Base-by-base conservation (phyloP, 1,139 yeast species). In the Debaryomycetaceae sp. region DNA sequence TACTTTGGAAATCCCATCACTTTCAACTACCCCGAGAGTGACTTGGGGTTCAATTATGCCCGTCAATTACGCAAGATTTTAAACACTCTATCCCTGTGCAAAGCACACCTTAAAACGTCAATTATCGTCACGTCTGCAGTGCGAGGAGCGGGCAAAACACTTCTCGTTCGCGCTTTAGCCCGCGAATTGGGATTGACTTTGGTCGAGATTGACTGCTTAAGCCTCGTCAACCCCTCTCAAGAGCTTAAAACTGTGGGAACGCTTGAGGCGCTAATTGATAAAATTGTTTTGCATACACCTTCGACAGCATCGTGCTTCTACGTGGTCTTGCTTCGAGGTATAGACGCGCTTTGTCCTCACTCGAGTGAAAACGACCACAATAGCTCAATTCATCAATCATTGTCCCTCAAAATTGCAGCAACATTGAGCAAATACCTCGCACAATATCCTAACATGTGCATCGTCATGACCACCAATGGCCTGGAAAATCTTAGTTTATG, bases 211-310 rank as follows among this genome's bases (percentile, higher is more conserved):
- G 94, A 86, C 41, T 77, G 86, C 25, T 67, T 73, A 40, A 74
- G 66, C 16, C 50, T 70, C n/a, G 53, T 76, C 6, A 68, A 72
- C 34, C 70, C 75, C 1, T 86, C 87, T 2, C 74, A 82, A 21
- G 93, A 83, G 35, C 58, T 76, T 27, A 86, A 85, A 46, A 81
- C 92, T 0, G 60, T 90, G 20, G 98, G 95, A 0, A 55, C 72
- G 3, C 57, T 90, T 12, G 58, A 73, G 30, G 97, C 95, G 2
- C 74, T 78, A 41, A 61, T 85, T 6, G 97, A 86, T 38, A 66
- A 76, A 26, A 41, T 57, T 10, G 41, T 61, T 26, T 44, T 45
- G 13, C 44, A 46, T 29, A 36, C 37, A 13, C 44, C 47, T 1
- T 26, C 33, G 5, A 30, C 38, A 4, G 39, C 42, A 16, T 27